Evolutionary conservation across 2,329 filamentous ascomycete genomes (phyloP).

Genomic region (Bipolaris gigantea): DNA sequence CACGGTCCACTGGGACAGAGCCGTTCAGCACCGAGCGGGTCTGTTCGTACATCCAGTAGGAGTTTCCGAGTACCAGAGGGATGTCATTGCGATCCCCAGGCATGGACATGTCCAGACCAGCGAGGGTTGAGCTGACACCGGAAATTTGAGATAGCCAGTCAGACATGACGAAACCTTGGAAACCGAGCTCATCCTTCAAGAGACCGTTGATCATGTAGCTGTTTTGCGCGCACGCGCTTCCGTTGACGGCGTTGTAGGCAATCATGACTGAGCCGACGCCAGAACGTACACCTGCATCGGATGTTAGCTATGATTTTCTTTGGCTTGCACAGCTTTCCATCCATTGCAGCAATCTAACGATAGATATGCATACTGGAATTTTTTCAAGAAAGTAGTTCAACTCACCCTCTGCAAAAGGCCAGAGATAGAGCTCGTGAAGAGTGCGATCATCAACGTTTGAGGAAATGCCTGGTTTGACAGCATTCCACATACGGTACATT

Average conservation of each 20-base stretch:
- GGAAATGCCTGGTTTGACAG: conserved; percentile 41
- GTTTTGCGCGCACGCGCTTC: conserved; percentile 67
- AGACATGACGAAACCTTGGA: conserved; percentile 70
- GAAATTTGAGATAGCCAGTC: conserved; percentile 87
- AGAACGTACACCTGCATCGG: conserved; percentile 60
- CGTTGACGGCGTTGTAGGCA: conserved; percentile 63
- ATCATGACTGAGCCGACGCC: conserved; percentile 84
- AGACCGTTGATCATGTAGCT: conserved; percentile 80
- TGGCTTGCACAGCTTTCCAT: too few species aligned
- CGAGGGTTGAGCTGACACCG: conserved; percentile 75
- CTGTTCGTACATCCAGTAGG: conserved; percentile 70
- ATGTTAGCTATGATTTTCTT: neutral
- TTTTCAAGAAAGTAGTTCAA: neutral
- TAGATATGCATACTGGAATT: neutral
- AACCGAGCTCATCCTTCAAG: conserved; percentile 84
- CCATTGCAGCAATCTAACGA: neutral
- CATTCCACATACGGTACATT: conserved; percentile 51
- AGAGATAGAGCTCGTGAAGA: conserved; percentile 77
- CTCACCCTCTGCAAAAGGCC: conserved; percentile 75
- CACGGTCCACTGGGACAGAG: conserved; percentile 75
- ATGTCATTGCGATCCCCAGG: conserved; percentile 66
- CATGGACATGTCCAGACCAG: conserved; percentile 83
- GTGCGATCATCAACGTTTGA: conserved; percentile 75
- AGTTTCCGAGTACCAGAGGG: conserved; percentile 50
- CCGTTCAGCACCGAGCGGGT: conserved; percentile 78